Evolutionary conservation across 2,329 filamentous ascomycete species (phyloP).

Genomic region (Scopulariopsis brevicaulis): DNA sequence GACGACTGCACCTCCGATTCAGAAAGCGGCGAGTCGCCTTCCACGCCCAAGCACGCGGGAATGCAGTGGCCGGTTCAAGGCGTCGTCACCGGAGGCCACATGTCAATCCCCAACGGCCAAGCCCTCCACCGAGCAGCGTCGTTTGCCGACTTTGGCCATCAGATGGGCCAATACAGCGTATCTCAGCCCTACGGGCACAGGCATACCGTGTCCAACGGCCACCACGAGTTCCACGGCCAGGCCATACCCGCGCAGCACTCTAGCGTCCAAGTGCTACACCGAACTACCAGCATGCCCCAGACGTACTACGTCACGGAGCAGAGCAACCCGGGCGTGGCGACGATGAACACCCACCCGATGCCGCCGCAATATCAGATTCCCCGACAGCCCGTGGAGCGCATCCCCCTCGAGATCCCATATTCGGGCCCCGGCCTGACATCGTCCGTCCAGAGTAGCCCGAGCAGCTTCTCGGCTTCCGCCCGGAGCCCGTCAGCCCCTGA

Average conservation of each 20-base stretch:
- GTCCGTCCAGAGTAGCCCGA: conserved; percentile 47
- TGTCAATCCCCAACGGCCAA: conserved; percentile 22
- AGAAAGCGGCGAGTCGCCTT: conserved; percentile 46
- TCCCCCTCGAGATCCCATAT: conserved; percentile 38
- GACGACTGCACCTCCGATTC: conserved; percentile 45
- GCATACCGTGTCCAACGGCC: conserved; percentile 30
- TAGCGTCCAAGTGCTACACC: conserved; percentile 34
- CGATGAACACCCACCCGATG: conserved; percentile 42
- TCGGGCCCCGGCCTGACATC: conserved; percentile 32
- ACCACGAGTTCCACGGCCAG: conserved; percentile 31
- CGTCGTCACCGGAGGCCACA: conserved; percentile 20
- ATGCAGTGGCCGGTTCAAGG: conserved; percentile 38
- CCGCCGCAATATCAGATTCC: conserved; percentile 40
- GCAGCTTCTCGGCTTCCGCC: conserved; percentile 42
- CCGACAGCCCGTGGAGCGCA: conserved; percentile 30
- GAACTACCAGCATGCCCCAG: conserved; percentile 32
- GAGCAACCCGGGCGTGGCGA: conserved; percentile 49
- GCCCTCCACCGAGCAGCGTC: conserved; percentile 39
- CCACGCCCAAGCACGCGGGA: conserved; percentile 41
- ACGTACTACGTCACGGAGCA: conserved; percentile 49
- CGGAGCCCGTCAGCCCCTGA: conserved; percentile 42
- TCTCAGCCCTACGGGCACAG: conserved; percentile 25
- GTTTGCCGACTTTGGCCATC: conserved; percentile 42
- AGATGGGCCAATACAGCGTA: conserved; percentile 19
- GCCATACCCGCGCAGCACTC: conserved; percentile 31